Percentiles rank a stretch among this genome's conserved stretches.
Evolutionary conservation across 768 basidiomycete species (phyloP).

Genomic region (Auriculariales sp.): DNA sequence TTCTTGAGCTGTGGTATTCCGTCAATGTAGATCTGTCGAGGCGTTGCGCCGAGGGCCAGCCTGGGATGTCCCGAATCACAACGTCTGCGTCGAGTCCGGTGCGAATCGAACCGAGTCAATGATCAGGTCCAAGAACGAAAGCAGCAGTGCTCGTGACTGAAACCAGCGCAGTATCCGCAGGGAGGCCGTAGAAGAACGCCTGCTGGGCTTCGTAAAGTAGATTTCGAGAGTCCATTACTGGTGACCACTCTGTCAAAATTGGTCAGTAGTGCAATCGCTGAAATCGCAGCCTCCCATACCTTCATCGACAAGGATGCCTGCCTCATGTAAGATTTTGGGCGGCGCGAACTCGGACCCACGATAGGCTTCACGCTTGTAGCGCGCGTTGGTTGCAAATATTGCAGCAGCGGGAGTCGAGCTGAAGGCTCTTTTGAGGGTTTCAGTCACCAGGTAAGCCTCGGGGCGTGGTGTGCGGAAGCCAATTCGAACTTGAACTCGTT

Average conservation of each 20-base stretch:
- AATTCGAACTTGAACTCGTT: conserved; percentile 28
- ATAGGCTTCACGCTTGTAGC: conserved; percentile 31
- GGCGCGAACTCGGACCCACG: conserved; percentile 31
- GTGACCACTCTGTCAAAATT: conserved; percentile 18
- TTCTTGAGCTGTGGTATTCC: conserved; percentile 55
- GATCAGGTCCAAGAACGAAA: conserved; percentile 51
- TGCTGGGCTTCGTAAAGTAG: conserved; percentile 46
- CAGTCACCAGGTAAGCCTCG: conserved; percentile 35
- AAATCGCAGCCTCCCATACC: conserved; percentile 2
- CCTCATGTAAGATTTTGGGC: conserved; percentile 26
- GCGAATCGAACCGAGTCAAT: conserved; percentile 58
- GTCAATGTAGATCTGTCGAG: conserved; percentile 73
- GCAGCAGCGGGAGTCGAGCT: conserved; percentile 30
- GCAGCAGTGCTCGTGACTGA: conserved; percentile 64
- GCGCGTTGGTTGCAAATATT: conserved; percentile 26
- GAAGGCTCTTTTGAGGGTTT: conserved; percentile 27
- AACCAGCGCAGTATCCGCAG: conserved; percentile 47
- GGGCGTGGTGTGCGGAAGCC: conserved; percentile 26
- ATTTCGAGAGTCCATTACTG: conserved; percentile 39
- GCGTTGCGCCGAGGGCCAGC: conserved; percentile 61
- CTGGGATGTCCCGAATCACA: conserved; percentile 71
- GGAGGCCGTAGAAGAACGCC: conserved; percentile 58
- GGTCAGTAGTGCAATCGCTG: neutral
- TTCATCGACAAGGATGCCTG: conserved; percentile 30
- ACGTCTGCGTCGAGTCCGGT: conserved; percentile 63